Evolutionary conservation across 306 rosid genomes (phyloP).

Genomic region (Casuarina cunninghamiana): DNA sequence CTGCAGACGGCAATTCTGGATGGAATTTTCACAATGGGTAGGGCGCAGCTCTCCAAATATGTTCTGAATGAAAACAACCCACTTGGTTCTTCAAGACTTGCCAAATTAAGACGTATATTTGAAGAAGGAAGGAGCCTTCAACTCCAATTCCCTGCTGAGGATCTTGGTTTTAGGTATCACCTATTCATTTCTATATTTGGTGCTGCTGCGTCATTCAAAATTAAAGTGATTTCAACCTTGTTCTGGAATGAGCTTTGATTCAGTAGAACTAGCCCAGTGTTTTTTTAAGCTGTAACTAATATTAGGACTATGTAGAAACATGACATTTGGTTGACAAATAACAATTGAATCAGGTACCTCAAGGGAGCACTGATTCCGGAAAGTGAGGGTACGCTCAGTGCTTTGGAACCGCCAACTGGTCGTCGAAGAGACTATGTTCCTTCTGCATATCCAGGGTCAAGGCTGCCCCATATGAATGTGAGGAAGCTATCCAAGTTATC

Average conservation of each 20-base stretch:
- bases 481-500: constrained; percentile 37
- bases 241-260: constrained; percentile 7
- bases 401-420: constrained; percentile 61
- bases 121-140: constrained; percentile 97
- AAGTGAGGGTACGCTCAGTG: constrained; percentile 25
- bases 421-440: constrained; percentile 79
- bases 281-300: constrained; percentile 9
- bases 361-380: constrained; percentile 76
- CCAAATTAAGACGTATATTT: constrained; percentile 71
- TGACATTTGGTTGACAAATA: constrained; percentile 14
- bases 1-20: constrained; percentile 76
- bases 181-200: constrained; percentile 24
- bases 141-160: constrained; percentile 98
- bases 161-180: constrained; percentile 86
- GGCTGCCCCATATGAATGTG: constrained; percentile 88
- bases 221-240: constrained; percentile 15
- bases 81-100: constrained; percentile 75
- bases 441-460: constrained; percentile 77
- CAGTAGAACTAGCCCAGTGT: constrained; percentile 19
- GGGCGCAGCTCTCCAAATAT: constrained; percentile 71
- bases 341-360: constrained; percentile 54
- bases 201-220: constrained; percentile 4
- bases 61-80: constrained; percentile 77
- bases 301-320: background rate
- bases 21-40: constrained; percentile 80